Evolutionary conservation across 1,139 yeast species (phyloP), one percentile per base, ranked within the genome.

Genomic region (Geotrichum candidum): DNA sequence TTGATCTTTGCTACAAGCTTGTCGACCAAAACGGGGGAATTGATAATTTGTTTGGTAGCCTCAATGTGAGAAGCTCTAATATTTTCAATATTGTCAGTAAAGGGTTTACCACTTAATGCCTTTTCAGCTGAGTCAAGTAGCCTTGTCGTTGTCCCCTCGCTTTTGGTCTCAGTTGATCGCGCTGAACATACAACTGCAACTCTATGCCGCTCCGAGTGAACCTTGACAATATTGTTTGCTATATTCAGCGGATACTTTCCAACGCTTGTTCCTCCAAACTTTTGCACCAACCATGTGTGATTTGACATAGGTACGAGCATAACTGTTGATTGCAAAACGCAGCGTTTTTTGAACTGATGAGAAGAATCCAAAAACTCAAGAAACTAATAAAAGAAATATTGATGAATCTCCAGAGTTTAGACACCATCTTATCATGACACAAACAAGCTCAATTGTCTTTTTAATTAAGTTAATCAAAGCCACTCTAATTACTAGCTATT

Each of bases 121-220:
- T 82, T 74, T 61, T 91, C 97, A 15, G 97, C 95, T 18, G 97
- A 90, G 56, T 80, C 76, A 58, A 94, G 77, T 41, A 94, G 80
- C 66, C 78, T 66, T 2, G 96, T 88, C 5, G 99, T 94, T 53
- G 99, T 94, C 59, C 99, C 99, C 74, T 92, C 97, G 52, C 89
- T 85, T 72, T 94, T 94, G 35, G 96, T 88, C 64, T 88, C 83
- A 0, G 97, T 86, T 7, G 97, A 90, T 67, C 99, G 82, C 3
- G 99, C 99, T 46, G 96, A 88, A 73, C 99, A 94, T 3, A 94
- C 99, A 31, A 94, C 96, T 1, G 96, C 97, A n/a, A 92, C 96
- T 61, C 87, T 81, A 69, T 83, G 82, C 31, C 78, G 76, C 56
- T 80, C 72, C 50, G 85, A 79, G 72, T 85, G 89, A 45, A 79